These are phyloP conservation scores for Chenopodium quinoa DNA, from an alignment of 148 eudicot species.

Conservation along the genomic window DNA sequence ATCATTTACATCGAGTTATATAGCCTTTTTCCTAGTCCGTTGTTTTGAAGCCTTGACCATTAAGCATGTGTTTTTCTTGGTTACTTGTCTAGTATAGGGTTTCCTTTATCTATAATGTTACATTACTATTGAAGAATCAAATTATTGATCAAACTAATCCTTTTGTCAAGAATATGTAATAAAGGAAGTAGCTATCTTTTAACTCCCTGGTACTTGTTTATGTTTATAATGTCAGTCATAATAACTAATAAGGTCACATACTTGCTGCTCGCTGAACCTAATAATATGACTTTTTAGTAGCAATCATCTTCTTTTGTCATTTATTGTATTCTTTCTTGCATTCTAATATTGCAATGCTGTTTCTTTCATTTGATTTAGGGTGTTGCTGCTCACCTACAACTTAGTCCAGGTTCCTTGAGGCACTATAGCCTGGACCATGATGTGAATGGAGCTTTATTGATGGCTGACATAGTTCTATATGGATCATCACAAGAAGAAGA, in stretches of 20 bases:
- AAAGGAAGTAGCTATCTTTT: background rate
- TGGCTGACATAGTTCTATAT: constrained; percentile 84
- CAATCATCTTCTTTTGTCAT: background rate
- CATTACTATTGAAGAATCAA: background rate
- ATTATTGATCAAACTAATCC: background rate
- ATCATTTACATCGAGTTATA: background rate
- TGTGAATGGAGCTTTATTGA: constrained; percentile 61
- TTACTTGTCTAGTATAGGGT: background rate
- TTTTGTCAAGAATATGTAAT: background rate
- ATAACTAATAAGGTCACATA: background rate
- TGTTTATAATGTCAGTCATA: background rate
- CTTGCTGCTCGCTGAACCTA: background rate
- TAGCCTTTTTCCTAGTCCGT: background rate
- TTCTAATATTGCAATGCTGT: background rate
- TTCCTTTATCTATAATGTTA: background rate
- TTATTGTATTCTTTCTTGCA: background rate
- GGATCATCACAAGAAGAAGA: constrained; percentile 87
- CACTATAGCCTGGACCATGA: constrained; percentile 78
- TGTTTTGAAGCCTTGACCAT: background rate
- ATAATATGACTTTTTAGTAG: background rate
- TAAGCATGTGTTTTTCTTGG: background rate
- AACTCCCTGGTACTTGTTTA: background rate
- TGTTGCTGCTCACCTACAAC: constrained; percentile 59
- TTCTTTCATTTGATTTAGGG: constrained; percentile 42
- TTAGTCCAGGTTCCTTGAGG: constrained; percentile 63